Evolutionary conservation across 257 asterid genomes (phyloP), one percentile per base, ranked within the genome.

Genomic region (Przewalskia tangutica): DNA sequence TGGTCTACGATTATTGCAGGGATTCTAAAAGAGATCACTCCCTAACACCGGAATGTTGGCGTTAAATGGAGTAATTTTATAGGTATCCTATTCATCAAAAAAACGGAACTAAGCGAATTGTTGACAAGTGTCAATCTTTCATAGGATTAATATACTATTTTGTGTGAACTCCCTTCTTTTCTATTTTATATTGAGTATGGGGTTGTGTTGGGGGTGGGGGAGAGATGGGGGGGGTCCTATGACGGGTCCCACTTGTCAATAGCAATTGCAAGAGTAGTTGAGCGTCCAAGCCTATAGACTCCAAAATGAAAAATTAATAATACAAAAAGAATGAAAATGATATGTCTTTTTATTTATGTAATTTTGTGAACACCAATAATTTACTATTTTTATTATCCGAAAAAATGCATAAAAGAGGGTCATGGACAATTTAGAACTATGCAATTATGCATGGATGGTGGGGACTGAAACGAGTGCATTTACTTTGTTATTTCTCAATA

Each of bases 1-100:
- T 89, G 97, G 92, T 87, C 0, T 95, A 93, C 54, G 87, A 95
- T 65, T 95, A 95, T 68, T 95, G 98, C 89, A 40, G 70, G 85
- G 98, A 95, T 85, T 20, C 67, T 77, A 95, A 89, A 81, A 92
- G 97, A 88, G 97, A 93, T 85, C 97, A 88, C 68, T 92, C 97
- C 76, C 81, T 81, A 8, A 95, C 98, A 58, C 98, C 98, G 0
- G 98, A 95, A 82, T 95, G 98, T 82, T 89, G 90, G 89, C 84
- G 60, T 56, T 91, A 65, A 86, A 8, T 55, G 12, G 1, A 54
- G 4, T 14, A 6, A 58, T 56, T 23, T 18, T n/a, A 8, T 60
- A 20, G 7, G 16, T 58, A 4, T 3, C 6, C 6, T 0, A 0
- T 60, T 20, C 66, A 60, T 1, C 7, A 4, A 2, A 7, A 2